Conservation (phyloP, 345 rosid genomes). For the Aquilaria yunnanensis region DNA sequence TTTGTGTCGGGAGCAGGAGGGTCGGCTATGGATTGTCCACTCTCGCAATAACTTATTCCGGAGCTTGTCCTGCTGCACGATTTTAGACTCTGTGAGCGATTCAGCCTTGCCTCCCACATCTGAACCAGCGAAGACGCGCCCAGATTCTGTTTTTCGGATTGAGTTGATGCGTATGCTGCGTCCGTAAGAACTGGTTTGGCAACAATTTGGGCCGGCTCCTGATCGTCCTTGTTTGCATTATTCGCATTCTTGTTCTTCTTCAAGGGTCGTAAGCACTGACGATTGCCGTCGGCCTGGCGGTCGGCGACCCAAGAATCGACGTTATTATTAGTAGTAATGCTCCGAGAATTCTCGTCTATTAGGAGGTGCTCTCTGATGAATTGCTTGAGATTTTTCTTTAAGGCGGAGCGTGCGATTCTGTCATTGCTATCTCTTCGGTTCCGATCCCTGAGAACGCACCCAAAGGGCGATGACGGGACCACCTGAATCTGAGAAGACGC, state of each 20-base stretch:
- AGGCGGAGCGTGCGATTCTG: constrained; percentile 31
- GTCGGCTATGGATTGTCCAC: constrained; percentile 12
- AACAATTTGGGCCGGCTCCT: constrained; percentile 20
- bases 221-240: neutral
- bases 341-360: constrained; percentile 13
- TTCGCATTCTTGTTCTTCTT: constrained; percentile 11
- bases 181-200: constrained; percentile 36
- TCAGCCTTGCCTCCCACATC: constrained; percentile 86
- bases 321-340: neutral
- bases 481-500: constrained; percentile 67
- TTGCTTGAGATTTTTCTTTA: constrained; percentile 56
- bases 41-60: constrained; percentile 15
- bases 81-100: constrained; percentile 28
- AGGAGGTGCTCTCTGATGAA: constrained; percentile 52
- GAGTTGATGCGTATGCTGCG: constrained; percentile 9
- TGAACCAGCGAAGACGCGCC: constrained; percentile 89
- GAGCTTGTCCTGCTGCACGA: constrained; percentile 21
- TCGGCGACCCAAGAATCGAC: constrained; percentile 7
- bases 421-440: constrained; percentile 36
- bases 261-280: constrained; percentile 9
- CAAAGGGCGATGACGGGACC: constrained; percentile 49
- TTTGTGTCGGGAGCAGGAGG: neutral
- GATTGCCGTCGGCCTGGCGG: neutral
- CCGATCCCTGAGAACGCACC: constrained; percentile 53
- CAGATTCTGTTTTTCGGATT: constrained; percentile 17